Conservation (phyloP, 2,329 filamentous ascomycete species). For the Cladophialophora chaetospira region DNA sequence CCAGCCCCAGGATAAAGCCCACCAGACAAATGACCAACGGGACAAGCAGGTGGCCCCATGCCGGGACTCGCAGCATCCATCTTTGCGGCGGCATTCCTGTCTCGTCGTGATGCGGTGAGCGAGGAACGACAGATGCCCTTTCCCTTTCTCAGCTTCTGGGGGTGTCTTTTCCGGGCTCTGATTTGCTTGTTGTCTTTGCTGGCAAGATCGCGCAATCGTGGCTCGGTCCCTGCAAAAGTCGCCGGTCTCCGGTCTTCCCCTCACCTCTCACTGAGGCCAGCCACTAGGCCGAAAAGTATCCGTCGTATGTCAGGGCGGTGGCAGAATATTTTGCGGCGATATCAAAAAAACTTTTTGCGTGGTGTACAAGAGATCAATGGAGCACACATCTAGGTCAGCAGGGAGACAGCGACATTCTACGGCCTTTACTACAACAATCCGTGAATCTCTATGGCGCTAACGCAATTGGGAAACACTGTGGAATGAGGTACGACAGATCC, state of each 20-base stretch:
- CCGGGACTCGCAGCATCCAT: conserved; percentile 5
- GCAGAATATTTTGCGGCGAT: conserved; percentile 4
- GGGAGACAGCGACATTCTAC: not conserved
- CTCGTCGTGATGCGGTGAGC: conserved; percentile 8
- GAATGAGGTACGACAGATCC: not conserved
- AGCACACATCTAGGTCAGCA: not conserved
- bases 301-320: not conserved
- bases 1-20: conserved; percentile 4
- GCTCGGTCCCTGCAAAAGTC: not conserved
- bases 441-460: not conserved
- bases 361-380: not conserved
- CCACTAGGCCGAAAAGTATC: not conserved
- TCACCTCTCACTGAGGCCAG: conserved; percentile 5
- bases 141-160: not conserved
- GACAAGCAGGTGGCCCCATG: conserved; percentile 68
- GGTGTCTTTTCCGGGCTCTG: not conserved
- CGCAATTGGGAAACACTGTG: not conserved
- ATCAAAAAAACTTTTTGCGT: not conserved
- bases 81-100: not conserved
- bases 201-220: conserved; percentile 7
- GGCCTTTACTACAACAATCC: not conserved
- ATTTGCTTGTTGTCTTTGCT: not conserved
- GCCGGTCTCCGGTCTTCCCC: not conserved
- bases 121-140: not conserved
- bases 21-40: conserved; percentile 31